A percentile compares a stretch with the other conserved stretches of the same genome.
These are phyloP conservation scores for Caryopteris hybrid DNA, from an alignment of 305 asterid species.

Conservation along the genomic window DNA sequence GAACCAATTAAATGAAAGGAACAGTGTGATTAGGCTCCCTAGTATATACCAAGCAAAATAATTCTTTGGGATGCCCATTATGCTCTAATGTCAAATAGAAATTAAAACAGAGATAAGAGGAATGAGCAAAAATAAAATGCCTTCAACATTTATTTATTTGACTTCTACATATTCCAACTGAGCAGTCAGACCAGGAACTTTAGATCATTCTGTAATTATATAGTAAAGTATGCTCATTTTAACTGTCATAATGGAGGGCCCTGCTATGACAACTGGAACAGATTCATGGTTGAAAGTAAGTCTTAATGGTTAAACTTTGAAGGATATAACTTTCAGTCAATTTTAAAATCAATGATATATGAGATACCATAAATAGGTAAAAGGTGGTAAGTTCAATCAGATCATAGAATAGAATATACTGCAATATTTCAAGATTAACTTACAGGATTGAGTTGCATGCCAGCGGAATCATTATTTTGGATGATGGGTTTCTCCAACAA, in stretches of 20 bases:
- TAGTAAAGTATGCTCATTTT: neutral
- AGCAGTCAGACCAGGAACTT: neutral
- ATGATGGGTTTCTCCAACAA: slow-evolving; percentile 43
- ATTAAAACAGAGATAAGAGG: neutral
- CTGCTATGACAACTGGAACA: neutral
- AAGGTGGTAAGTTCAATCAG: neutral
- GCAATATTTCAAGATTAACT: slow-evolving; percentile 3
- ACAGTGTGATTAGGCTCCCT: neutral
- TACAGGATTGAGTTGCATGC: slow-evolving; percentile 39
- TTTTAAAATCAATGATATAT: neutral
- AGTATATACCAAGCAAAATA: neutral
- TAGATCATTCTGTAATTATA: neutral
- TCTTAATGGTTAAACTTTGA: neutral
- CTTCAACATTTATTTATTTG: neutral
- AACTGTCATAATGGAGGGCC: neutral
- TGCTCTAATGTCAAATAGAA: neutral
- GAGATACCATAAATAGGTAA: neutral
- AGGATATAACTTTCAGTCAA: neutral
- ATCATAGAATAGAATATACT: neutral
- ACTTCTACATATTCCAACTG: neutral
- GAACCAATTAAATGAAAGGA: neutral
- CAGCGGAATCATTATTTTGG: slow-evolving; percentile 21
- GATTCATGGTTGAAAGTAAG: neutral
- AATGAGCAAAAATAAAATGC: neutral
- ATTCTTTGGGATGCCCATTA: neutral